Conservation (phyloP, 805 yeast species). For the Pichia phayaonensis region DNA sequence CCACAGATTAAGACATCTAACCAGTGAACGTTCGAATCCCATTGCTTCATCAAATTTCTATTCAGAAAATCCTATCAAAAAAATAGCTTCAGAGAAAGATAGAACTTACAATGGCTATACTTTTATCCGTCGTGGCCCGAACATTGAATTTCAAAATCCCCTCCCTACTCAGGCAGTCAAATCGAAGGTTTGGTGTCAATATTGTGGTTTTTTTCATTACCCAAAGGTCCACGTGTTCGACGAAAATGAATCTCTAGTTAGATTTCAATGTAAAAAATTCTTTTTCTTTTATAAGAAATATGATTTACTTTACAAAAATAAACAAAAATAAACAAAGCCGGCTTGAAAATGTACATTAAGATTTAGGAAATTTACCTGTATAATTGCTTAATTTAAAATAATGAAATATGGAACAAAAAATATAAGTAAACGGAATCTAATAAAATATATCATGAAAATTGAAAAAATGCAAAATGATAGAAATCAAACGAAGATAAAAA, state of each 20-base stretch:
- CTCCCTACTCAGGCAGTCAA: background rate
- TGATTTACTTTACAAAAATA: background rate
- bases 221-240: background rate
- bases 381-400: background rate
- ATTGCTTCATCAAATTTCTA: background rate
- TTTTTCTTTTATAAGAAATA: background rate
- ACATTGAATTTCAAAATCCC: background rate
- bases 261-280: background rate
- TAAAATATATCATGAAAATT: no score
- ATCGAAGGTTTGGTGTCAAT: background rate
- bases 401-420: no score
- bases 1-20: background rate
- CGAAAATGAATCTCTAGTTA: background rate
- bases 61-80: background rate
- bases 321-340: no score
- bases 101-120: background rate
- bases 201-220: background rate
- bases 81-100: background rate
- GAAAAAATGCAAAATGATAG: no score
- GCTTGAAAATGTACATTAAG: no score
- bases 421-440: no score
- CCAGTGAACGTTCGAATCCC: background rate
- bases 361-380: background rate
- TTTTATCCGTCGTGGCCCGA: background rate
- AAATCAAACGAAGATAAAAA: background rate